Evolutionary conservation across 768 basidiomycete genomes (phyloP), one percentile per base, ranked within the genome.

Genomic region (Termitomyces sp.): DNA sequence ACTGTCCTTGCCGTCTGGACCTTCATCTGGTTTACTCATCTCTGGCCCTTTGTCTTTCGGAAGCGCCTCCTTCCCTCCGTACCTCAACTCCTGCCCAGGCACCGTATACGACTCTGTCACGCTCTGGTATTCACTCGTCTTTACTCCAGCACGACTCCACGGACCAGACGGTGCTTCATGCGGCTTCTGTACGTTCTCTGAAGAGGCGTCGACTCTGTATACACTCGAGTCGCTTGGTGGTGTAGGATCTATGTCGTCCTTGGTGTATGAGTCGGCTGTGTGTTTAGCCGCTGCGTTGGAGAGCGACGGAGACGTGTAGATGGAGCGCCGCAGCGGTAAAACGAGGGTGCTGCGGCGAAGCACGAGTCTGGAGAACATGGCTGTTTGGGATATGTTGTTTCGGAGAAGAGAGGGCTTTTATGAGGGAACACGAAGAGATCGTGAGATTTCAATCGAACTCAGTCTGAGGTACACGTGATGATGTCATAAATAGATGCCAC

Each of bases 211-310:
- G 32, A 83, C 74, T n/a, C 74, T 68, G 66, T 80, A 76, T 50
- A 79, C 68, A 5, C 65, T 72, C n/a, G 73, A 57, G 48, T 77
- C 73, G 1, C 66, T 55, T 1, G 78, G 74, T 4, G 79, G 76
- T 1, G 74, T 73, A 21, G 72, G 66, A 63, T 83, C 81, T 34
- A 73, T 65, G 25, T 83, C 80, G 35, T 83, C 80, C 58, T 81
- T 79, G 44, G 69, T 69, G 67, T 82, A 82, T 11, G 71, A 71
- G 50, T 82, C 81, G 7, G 68, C 58, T 2, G 69, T 70, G 61
- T 81, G 69, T 9, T 49, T 55, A 2, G 46, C 32, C 11, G 53
- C 23, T 43, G 58, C 46, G 19, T 29, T 53, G 7, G 12, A 32
- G 11, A 57, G 34, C 19, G 52, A 32, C 16, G 56, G 21, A 19